Conservation (phyloP, 1,284 basidiomycete genomes). For the Agaricales sp. region DNA sequence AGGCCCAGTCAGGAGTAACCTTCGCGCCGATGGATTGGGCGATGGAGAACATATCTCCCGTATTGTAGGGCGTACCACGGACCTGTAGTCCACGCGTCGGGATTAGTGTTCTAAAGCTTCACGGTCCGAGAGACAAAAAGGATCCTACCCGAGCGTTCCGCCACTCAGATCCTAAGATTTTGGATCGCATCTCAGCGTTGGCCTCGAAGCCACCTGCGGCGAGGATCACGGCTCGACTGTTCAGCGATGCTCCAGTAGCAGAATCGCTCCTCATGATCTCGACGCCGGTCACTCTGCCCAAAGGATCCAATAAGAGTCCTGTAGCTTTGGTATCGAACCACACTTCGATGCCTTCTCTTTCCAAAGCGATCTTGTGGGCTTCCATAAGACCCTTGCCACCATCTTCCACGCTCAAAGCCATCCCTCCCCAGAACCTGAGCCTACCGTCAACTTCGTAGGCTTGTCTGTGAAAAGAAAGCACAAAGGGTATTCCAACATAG, state of each 20-base stretch:
- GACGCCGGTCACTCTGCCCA: constrained; percentile 33
- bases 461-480: constrained; percentile 53
- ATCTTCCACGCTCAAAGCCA: constrained; percentile 46
- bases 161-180: constrained; percentile 48
- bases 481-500: constrained; percentile 40
- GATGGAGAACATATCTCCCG: too few species aligned
- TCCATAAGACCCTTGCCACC: constrained; percentile 61
- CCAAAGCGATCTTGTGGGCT: constrained; percentile 41
- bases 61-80: too few species aligned
- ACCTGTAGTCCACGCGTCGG: too few species aligned
- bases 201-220: constrained; percentile 61
- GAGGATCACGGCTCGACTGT: constrained; percentile 37
- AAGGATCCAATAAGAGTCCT: constrained; percentile 27
- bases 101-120: too few species aligned
- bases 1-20: constrained; percentile 49
- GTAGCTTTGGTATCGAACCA: constrained; percentile 45
- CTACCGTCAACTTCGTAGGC: constrained; percentile 53
- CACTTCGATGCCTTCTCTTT: constrained; percentile 36
- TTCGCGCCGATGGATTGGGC: too few species aligned
- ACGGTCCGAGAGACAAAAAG: neutral
- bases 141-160: constrained; percentile 37
- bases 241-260: constrained; percentile 25
- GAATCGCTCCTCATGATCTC: constrained; percentile 28
- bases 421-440: constrained; percentile 60
- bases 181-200: constrained; percentile 34